Conservation (phyloP, 805 yeast species). For the Candida pseudoglaebosa region DNA sequence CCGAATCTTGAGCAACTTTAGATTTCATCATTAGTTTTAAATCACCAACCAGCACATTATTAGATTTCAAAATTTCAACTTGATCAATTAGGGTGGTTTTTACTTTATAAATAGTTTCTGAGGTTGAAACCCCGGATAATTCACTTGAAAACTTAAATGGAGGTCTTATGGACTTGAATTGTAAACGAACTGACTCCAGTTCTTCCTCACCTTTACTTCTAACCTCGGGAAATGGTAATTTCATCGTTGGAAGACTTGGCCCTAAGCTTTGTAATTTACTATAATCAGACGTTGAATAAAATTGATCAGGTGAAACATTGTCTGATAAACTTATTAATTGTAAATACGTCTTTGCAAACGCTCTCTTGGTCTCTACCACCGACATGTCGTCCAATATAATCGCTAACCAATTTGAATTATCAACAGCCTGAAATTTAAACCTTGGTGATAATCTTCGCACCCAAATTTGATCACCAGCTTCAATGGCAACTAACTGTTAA, state of each 20-base stretch:
- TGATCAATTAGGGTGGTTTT: constrained; percentile 33
- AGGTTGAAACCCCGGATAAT: constrained; percentile 19
- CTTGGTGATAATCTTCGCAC: not conserved
- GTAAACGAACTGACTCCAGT: constrained; percentile 13
- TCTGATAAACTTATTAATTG: constrained; percentile 44
- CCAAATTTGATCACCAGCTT: not conserved
- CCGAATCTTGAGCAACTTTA: constrained; percentile 55
- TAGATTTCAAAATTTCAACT: constrained; percentile 20
- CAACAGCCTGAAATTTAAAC: too few species aligned
- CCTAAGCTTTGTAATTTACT: constrained; percentile 31
- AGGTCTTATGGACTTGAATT: constrained; percentile 64
- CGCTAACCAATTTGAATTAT: too few species aligned
- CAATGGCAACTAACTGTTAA: not conserved
- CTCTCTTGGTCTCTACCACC: constrained; percentile 13
- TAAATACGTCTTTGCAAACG: constrained; percentile 47
- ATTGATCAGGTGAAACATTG: constrained; percentile 29
- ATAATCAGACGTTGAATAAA: constrained; percentile 30
- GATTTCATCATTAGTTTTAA: constrained; percentile 57
- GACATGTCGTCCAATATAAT: not conserved
- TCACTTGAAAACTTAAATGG: constrained; percentile 55
- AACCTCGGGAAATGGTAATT: constrained; percentile 26
- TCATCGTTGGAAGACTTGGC: constrained; percentile 47
- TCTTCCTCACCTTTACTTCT: not conserved
- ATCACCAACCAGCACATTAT: constrained; percentile 33
- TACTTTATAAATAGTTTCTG: constrained; percentile 32